Conservation (phyloP, 257 asterid species). For the Misopates orontium region DNA sequence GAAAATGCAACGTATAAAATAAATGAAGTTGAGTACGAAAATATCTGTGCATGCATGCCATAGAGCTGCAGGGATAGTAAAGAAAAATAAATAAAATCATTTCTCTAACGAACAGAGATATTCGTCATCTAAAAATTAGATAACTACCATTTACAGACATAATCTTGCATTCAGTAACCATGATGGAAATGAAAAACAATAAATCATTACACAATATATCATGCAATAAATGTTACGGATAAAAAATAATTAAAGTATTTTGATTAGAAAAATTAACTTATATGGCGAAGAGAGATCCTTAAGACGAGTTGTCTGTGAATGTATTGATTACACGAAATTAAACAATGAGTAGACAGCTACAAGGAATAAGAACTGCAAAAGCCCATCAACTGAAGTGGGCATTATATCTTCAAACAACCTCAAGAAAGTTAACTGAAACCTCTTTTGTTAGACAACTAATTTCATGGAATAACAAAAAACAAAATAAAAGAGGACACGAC, state of each 20-base stretch:
- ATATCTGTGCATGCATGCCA: background rate
- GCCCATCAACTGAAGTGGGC: no score
- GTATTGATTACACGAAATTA: no score
- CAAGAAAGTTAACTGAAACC: background rate
- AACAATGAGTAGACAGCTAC: no score
- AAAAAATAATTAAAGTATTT: background rate
- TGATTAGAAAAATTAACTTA: no score
- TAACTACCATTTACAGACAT: background rate
- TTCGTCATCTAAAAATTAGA: background rate
- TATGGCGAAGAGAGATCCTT: no score
- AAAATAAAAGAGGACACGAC: background rate
- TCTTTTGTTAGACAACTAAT: background rate
- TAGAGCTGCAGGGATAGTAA: background rate
- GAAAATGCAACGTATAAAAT: background rate
- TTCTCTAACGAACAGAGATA: background rate
- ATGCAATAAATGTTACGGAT: background rate
- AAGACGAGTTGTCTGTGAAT: no score
- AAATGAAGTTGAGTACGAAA: background rate
- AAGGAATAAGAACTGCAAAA: no score
- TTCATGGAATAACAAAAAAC: background rate
- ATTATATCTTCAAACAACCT: no score
- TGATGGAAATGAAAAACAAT: background rate
- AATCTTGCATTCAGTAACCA: background rate
- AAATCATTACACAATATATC: background rate
- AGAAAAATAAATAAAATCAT: background rate